phyloP scores from a whole-genome alignment of 2,329 filamentous ascomycete genomes.

The Venturia carpophila region DNA sequence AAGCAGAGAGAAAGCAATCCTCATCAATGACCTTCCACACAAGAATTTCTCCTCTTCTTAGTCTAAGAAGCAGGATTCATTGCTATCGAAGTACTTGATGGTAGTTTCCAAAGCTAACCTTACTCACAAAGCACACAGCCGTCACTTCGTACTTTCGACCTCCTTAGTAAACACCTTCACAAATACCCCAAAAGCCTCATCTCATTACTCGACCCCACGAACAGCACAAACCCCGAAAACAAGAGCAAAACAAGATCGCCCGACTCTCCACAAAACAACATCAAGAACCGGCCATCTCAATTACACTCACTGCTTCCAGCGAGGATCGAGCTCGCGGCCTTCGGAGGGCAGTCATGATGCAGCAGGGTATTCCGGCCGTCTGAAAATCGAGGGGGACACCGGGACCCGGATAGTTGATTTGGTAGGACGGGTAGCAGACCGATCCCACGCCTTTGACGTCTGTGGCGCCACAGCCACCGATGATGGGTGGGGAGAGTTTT shows the following conservation, averaged over 20 bases:
- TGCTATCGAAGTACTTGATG: too few species aligned
- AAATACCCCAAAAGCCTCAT: too few species aligned
- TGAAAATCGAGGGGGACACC: constrained; percentile 57
- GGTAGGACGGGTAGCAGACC: constrained; percentile 61
- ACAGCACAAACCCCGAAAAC: too few species aligned
- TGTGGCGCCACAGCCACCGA: constrained; percentile 52
- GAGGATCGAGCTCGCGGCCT: constrained; percentile 13
- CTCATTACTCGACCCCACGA: too few species aligned
- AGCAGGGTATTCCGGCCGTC: constrained; percentile 39
- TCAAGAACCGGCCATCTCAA: not conserved
- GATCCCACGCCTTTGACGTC: constrained; percentile 55
- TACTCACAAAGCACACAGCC: too few species aligned
- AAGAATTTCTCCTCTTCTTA: too few species aligned
- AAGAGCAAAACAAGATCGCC: not conserved
- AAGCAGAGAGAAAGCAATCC: too few species aligned
- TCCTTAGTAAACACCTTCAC: too few species aligned
- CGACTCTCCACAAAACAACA: not conserved
- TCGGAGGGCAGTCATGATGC: constrained; percentile 40
- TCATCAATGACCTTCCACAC: too few species aligned
- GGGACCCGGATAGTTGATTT: constrained; percentile 55
- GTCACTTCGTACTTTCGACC: too few species aligned
- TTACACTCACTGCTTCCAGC: not conserved
- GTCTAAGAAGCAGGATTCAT: too few species aligned
- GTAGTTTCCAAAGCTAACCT: too few species aligned
- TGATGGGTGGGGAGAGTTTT: constrained; percentile 47